phyloP scores from a whole-genome alignment of 805 yeast genomes.

The Saccharomycopsis fibuligera region DNA sequence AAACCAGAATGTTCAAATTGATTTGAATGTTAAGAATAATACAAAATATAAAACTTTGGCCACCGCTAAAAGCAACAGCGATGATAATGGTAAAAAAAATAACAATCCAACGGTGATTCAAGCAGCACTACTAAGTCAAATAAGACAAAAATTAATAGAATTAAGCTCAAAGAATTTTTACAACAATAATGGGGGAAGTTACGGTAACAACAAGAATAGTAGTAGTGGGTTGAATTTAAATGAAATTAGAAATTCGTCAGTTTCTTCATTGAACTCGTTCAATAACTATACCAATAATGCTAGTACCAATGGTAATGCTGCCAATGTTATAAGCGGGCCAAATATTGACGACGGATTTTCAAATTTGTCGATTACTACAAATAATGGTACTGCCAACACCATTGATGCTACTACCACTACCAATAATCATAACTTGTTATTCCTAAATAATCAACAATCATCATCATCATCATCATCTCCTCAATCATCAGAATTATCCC shows the following conservation, averaged over 20 bases:
- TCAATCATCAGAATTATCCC: conserved; percentile 5
- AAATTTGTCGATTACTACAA: not conserved
- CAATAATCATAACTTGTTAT: not conserved
- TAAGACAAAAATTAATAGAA: conserved; percentile 33
- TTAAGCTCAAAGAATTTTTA: conserved; percentile 7
- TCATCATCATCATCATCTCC: not conserved
- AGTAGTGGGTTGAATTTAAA: not conserved
- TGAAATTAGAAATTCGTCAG: conserved; percentile 8
- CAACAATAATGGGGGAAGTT: not conserved
- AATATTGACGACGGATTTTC: no score
- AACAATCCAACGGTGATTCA: not conserved
- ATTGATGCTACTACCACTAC: conserved; percentile 1
- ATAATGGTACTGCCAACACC: not conserved
- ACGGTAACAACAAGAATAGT: not conserved
- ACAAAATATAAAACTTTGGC: conserved; percentile 18
- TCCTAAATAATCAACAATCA: not conserved
- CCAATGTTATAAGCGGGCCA: no score
- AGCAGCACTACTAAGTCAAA: conserved; percentile 29
- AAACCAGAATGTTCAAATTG: conserved; percentile 30
- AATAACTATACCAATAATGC: not conserved
- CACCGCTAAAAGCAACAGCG: conserved; percentile 4
- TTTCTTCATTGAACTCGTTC: conserved; percentile 14
- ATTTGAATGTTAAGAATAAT: conserved; percentile 33
- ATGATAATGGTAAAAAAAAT: no score
- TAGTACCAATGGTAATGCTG: no score